phyloP scores from a whole-genome alignment of 2,329 filamentous ascomycete species.

The Diplodia seriata region DNA sequence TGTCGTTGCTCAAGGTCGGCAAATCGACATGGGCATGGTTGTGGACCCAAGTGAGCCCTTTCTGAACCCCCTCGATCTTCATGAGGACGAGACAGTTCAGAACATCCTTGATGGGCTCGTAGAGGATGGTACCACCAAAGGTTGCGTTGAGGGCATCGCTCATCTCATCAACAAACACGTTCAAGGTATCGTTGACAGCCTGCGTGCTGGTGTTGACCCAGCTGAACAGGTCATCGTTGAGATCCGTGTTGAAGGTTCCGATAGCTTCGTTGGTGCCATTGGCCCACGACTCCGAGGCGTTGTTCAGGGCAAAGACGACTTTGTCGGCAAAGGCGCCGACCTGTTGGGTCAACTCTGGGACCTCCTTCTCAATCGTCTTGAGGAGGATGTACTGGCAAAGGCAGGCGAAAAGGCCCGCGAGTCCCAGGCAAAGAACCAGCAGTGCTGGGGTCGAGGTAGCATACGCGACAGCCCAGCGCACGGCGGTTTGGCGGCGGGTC shows the following conservation, averaged over 20 bases:
- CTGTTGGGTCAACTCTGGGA: constrained; percentile 75
- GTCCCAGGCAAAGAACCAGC: constrained; percentile 82
- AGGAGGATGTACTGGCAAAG: constrained; percentile 84
- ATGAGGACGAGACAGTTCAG: constrained; percentile 86
- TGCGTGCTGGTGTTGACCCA: constrained; percentile 85
- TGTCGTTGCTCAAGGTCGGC: constrained; percentile 77
- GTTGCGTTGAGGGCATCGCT: constrained; percentile 73
- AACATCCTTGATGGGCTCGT: constrained; percentile 78
- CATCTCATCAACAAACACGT: constrained; percentile 80
- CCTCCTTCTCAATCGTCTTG: constrained; percentile 72
- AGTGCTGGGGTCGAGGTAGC: constrained; percentile 83
- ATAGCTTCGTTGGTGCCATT: constrained; percentile 77
- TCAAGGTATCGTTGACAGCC: constrained; percentile 85
- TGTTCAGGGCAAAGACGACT: constrained; percentile 74
- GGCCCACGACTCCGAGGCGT: constrained; percentile 79
- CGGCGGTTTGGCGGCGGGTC: constrained; percentile 71
- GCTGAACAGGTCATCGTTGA: constrained; percentile 85
- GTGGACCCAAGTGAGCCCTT: constrained; percentile 91
- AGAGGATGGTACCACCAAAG: constrained; percentile 82
- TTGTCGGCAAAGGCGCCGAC: constrained; percentile 81
- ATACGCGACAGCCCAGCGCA: constrained; percentile 85
- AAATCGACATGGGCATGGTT: constrained; percentile 85
- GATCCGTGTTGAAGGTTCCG: constrained; percentile 66
- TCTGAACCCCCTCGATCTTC: constrained; percentile 84
- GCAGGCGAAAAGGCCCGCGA: constrained; percentile 83